Base-by-base conservation (phyloP, 768 basidiomycete genomes). In the Pleurotus salmoneostramineus region DNA sequence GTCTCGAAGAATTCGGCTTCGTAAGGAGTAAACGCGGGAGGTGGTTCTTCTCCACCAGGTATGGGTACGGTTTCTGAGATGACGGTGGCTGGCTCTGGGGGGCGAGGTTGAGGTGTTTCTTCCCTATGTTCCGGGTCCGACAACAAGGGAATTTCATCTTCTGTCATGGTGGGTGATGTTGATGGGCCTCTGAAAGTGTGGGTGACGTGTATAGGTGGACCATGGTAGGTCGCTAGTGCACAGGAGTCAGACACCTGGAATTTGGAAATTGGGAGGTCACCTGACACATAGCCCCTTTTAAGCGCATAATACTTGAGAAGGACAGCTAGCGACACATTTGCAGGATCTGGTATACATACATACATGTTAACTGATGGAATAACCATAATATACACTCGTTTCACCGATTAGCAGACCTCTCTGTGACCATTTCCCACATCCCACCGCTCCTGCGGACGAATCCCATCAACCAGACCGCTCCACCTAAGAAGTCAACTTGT, bases 21-120 rank as follows among this genome's bases (percentile, higher is more conserved):
- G 65, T 90, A 90, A 0, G 78, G 80, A 1, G 83, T 66, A 61
- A 89, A 91, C 2, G 69, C 70, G 3, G 88, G 88, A 0, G 88
- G 89, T 14, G 79, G 74, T n/a, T 75, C 78, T 54, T 74, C 68
- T 15, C 74, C 74, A 15, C 69, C 73, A 14, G 62, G 64, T 7
- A 67, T 63, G 35, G 65, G 35, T 52, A 52, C 65, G 46, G 56
- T 52, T 10, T 63, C 61, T 7, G 66, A 59, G 43, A 74, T 62
- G 15, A 66, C 58, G 40, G 66, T 55, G 35, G n/a, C n/a, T n/a
- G 71, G 43, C n/a, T 14, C 44, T 17, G 2, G 40, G 14, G 37
- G 37, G 37, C 7, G 14, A 40, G 21, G 21, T 27, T 27, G 21
- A 3, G 21, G 1, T 27, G 3, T 27, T 27, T 27, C 21, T 27